Evolutionary conservation across 129 eudicot genomes (phyloP).

Genomic region (Pulicaria dysenterica): DNA sequence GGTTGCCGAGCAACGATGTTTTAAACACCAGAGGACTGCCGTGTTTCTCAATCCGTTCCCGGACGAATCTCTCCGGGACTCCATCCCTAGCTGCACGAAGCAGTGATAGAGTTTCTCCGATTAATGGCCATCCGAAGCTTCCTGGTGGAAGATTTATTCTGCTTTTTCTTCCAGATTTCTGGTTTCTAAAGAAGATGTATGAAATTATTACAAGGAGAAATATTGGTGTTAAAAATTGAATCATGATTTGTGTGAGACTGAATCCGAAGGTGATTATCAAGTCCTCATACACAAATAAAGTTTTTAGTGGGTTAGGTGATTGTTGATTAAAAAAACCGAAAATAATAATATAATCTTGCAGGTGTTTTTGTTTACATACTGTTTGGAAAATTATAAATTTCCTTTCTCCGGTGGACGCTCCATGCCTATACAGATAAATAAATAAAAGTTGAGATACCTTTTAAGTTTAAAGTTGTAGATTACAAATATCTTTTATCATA

Average conservation of each 20-base stretch:
- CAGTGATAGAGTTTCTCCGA: constrained; percentile 41
- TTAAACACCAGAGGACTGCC: constrained; percentile 41
- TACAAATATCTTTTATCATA: too few species aligned
- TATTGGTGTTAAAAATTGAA: neutral
- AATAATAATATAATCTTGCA: too few species aligned
- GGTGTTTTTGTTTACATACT: too few species aligned
- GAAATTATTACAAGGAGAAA: constrained; percentile 1
- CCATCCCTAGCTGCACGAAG: constrained; percentile 32
- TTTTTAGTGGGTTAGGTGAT: too few species aligned
- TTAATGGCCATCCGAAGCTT: constrained; percentile 48
- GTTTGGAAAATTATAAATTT: too few species aligned
- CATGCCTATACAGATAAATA: too few species aligned
- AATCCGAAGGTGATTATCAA: too few species aligned
- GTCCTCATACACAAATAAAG: too few species aligned
- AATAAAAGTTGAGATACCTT: too few species aligned
- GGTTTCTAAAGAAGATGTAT: neutral
- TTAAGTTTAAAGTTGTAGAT: too few species aligned
- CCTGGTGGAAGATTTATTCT: constrained; percentile 46
- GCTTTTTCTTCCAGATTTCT: neutral
- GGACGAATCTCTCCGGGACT: constrained; percentile 34
- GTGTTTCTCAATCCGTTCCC: constrained; percentile 31
- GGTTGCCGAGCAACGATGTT: constrained; percentile 50
- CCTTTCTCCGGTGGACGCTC: too few species aligned
- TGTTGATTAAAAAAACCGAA: too few species aligned
- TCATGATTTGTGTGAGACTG: neutral